phyloP scores from a whole-genome alignment of 163 green algal species.

The Trebouxia gelatinosa region DNA sequence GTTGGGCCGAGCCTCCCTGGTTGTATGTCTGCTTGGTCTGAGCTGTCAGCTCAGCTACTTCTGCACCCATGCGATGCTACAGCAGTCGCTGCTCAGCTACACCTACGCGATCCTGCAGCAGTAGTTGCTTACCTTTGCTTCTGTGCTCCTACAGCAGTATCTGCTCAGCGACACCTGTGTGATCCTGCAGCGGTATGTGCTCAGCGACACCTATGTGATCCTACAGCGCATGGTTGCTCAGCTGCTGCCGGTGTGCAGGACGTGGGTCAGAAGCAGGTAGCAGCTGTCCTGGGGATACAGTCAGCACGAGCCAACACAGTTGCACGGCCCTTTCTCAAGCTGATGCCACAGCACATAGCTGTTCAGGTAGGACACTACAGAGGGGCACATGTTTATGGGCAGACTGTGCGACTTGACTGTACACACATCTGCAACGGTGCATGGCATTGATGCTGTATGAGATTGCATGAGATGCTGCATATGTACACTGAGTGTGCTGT shows the following conservation, averaged over 20 bases:
- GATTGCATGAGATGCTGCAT: too few relatives aligned
- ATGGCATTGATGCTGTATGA: too few relatives aligned
- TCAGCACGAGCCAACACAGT: slow-evolving; percentile 23
- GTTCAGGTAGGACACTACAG: slow-evolving; percentile 33
- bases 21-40: not conserved
- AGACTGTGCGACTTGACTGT: too few relatives aligned
- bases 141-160: not conserved
- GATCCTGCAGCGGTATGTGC: not conserved
- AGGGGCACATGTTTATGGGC: too few relatives aligned
- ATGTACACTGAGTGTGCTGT: too few relatives aligned
- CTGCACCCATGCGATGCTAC: too few relatives aligned
- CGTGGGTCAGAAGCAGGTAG: slow-evolving; percentile 46
- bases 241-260: slow-evolving; percentile 29
- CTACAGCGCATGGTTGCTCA: not conserved
- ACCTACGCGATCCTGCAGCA: not conserved
- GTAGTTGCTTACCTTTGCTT: not conserved
- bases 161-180: not conserved
- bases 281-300: slow-evolving; percentile 55
- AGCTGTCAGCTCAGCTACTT: not conserved
- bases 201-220: not conserved
- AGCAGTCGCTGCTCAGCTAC: too few relatives aligned
- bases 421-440: too few relatives aligned
- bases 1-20: not conserved
- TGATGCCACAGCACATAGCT: slow-evolving; percentile 37
- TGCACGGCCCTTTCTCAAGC: slow-evolving; percentile 36